Percentiles rank a stretch among this genome's conserved stretches.
These are phyloP conservation scores for Coemansia guatemalensis DNA, from an alignment of 192 early-diverging fungal genomes.

Conservation along the genomic window DNA sequence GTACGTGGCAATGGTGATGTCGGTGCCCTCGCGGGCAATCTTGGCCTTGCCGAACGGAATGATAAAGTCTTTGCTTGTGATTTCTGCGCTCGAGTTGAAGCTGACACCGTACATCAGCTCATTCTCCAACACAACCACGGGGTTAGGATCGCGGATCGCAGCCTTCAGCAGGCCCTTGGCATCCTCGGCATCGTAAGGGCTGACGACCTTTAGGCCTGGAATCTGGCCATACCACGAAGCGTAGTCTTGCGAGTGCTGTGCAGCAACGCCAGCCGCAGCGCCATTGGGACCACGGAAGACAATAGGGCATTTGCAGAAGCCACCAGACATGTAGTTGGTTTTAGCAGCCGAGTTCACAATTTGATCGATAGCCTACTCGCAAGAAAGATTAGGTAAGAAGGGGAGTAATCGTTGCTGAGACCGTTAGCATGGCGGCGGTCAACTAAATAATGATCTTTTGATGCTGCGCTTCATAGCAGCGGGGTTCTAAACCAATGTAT, in stretches of 20 bases:
- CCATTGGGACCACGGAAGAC: conserved; percentile 99
- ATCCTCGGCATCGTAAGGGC: conserved; percentile 95
- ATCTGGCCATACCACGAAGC: conserved; percentile 98
- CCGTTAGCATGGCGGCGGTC: too few relatives aligned
- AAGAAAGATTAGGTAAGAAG: too few relatives aligned
- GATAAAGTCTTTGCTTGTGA: conserved; percentile 77
- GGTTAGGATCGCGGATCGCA: conserved; percentile 97
- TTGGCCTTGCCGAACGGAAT: conserved; percentile 97
- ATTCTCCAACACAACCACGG: conserved; percentile 95
- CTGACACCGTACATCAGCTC: conserved; percentile 95
- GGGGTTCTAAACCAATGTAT: too few relatives aligned
- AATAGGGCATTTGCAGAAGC: conserved; percentile 82
- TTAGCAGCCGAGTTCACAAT: conserved; percentile 99
- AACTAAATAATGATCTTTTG: too few relatives aligned
- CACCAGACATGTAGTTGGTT: conserved; percentile 97
- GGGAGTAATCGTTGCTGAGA: too few relatives aligned
- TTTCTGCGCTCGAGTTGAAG: conserved; percentile 82
- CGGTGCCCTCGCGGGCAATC: conserved; percentile 74
- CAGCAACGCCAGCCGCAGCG: conserved; percentile 93
- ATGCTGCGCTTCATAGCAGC: too few relatives aligned
- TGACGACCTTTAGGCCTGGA: conserved; percentile 95
- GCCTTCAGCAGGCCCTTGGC: conserved; percentile 98
- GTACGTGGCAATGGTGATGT: conserved; percentile 93
- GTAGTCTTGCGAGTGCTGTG: conserved; percentile 98
- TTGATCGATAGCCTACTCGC: conserved; percentile 84